phyloP scores from a whole-genome alignment of 495 filamentous ascomycete species.

The Aspergillus taichungensis region DNA sequence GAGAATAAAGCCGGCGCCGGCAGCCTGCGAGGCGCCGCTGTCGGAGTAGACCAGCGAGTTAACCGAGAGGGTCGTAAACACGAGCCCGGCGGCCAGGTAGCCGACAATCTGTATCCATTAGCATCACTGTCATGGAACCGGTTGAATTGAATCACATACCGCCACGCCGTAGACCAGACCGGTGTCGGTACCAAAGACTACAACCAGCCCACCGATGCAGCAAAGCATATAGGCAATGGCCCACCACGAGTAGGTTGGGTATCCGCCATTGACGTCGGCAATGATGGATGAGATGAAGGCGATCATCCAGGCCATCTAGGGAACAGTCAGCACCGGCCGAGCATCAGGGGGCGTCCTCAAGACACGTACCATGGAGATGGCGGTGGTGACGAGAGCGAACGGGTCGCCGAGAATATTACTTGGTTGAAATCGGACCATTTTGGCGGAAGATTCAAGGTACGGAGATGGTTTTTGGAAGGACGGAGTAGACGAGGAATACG shows the following conservation, averaged over 20 bases:
- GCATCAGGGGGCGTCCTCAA: neutral
- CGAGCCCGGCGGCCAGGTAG: slow-evolving; percentile 72
- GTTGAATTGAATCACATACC: slow-evolving; percentile 33
- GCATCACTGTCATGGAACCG: slow-evolving; percentile 1
- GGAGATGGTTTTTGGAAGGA: slow-evolving; percentile 75
- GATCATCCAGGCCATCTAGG: slow-evolving; percentile 88
- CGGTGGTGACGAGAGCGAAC: slow-evolving; percentile 89
- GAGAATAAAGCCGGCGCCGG: slow-evolving; percentile 90
- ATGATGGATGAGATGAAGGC: slow-evolving; percentile 80
- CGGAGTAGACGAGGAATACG: slow-evolving; percentile 50
- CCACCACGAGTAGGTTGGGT: slow-evolving; percentile 90
- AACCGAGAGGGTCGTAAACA: slow-evolving; percentile 74
- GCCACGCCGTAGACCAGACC: slow-evolving; percentile 84
- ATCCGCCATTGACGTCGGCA: slow-evolving; percentile 48
- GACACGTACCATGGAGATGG: slow-evolving; percentile 74
- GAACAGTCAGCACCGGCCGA: slow-evolving; percentile 1
- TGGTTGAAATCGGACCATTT: slow-evolving; percentile 56
- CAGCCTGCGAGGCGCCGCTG: slow-evolving; percentile 67
- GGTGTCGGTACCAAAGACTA: slow-evolving; percentile 74
- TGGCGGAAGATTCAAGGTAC: slow-evolving; percentile 9
- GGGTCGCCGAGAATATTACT: slow-evolving; percentile 93
- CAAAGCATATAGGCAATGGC: slow-evolving; percentile 76
- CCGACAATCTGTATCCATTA: slow-evolving; percentile 60
- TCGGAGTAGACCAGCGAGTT: slow-evolving; percentile 70
- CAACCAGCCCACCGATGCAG: slow-evolving; percentile 65